Conservation (phyloP, 23 red algal genomes). For the Gracilariopsis chorda region DNA sequence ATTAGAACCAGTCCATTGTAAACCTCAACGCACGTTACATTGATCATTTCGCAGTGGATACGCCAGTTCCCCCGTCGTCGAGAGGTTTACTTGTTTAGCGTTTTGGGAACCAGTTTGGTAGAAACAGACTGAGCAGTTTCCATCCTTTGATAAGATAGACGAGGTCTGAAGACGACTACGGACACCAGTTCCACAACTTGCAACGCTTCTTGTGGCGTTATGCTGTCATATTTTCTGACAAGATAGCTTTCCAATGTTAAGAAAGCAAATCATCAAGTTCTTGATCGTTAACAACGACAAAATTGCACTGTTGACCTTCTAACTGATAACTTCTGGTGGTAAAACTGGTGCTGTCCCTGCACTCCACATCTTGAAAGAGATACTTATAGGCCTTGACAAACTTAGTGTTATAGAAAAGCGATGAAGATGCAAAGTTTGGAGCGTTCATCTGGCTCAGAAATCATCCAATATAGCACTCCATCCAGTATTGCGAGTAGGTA, state of each 20-base stretch:
- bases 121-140: neutral
- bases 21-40: neutral
- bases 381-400: neutral
- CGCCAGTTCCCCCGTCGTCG: neutral
- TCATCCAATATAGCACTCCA: constrained; percentile 3
- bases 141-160: neutral
- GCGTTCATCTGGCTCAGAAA: neutral
- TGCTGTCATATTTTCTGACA: neutral
- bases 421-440: neutral
- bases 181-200: neutral
- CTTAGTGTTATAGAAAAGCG: neutral
- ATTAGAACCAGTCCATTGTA: neutral
- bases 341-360: neutral
- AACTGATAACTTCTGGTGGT: neutral
- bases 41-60: neutral
- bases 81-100: neutral
- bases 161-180: neutral
- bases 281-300: neutral
- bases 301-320: neutral
- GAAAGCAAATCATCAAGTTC: neutral
- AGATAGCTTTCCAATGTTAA: neutral
- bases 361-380: neutral
- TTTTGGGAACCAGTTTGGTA: neutral
- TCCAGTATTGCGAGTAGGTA: neutral
- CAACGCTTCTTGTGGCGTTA: neutral